These are phyloP conservation scores for Cubamyces sp. DNA, from an alignment of 768 basidiomycete genomes.

Conservation along the genomic window DNA sequence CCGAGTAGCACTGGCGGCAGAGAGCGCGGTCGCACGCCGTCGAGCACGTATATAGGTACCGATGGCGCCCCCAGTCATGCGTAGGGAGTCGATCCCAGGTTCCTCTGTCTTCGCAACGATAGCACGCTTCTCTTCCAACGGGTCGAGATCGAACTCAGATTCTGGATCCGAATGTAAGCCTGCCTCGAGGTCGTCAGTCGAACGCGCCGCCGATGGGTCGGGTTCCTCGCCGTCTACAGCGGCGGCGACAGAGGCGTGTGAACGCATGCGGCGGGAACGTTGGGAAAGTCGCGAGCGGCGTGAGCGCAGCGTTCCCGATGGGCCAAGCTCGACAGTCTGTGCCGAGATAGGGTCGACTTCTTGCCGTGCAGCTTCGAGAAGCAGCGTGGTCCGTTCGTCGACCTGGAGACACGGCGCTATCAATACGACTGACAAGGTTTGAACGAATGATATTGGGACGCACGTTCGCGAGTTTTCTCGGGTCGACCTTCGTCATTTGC, in stretches of 20 bases:
- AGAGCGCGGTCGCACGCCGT: slow-evolving; percentile 30
- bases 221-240: not conserved
- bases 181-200: slow-evolving; percentile 19
- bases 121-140: slow-evolving; percentile 26
- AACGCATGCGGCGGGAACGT: slow-evolving; percentile 3
- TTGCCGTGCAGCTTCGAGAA: slow-evolving; percentile 76
- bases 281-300: slow-evolving; percentile 28
- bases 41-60: slow-evolving; percentile 81
- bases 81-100: slow-evolving; percentile 86
- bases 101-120: slow-evolving; percentile 58
- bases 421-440: not conserved
- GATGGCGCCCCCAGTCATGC: slow-evolving; percentile 85
- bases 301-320: slow-evolving; percentile 26
- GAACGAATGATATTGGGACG: not conserved
- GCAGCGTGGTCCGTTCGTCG: slow-evolving; percentile 83
- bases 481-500: slow-evolving; percentile 94
- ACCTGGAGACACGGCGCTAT: slow-evolving; percentile 45
- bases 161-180: slow-evolving; percentile 12
- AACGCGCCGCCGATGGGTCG: slow-evolving; percentile 3
- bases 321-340: slow-evolving; percentile 23
- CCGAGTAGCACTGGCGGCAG: slow-evolving; percentile 24
- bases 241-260: not conserved
- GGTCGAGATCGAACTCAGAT: slow-evolving; percentile 23
- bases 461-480: slow-evolving; percentile 58
- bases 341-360: slow-evolving; percentile 39